A percentile compares a stretch with the other conserved stretches of the same genome.
Conservation (phyloP, 2,329 filamentous ascomycete species). For the Peltaster fructicola region DNA sequence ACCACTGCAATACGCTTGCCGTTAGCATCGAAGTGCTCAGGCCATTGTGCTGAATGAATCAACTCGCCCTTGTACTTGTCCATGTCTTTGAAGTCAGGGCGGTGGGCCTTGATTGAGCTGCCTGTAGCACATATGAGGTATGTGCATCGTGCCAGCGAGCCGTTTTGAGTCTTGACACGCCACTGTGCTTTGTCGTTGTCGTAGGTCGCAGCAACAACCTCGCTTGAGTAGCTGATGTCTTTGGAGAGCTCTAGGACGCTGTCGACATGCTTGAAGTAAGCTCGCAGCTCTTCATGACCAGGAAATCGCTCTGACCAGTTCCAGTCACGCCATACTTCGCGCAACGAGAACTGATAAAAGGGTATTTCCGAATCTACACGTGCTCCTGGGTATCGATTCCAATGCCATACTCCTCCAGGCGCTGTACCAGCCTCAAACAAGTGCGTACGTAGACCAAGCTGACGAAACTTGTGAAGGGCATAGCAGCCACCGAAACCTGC, state of each 20-base stretch:
- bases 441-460: slow-evolving; percentile 17
- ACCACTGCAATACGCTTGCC: slow-evolving; percentile 25
- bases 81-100: slow-evolving; percentile 20
- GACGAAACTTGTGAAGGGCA: slow-evolving; percentile 11
- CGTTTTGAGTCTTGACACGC: slow-evolving; percentile 32
- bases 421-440: slow-evolving; percentile 20
- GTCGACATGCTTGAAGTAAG: slow-evolving; percentile 45
- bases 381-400: slow-evolving; percentile 25
- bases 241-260: slow-evolving; percentile 37
- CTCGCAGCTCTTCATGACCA: slow-evolving; percentile 26
- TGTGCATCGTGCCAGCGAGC: slow-evolving; percentile 10
- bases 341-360: slow-evolving; percentile 30
- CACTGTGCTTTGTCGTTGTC: slow-evolving; percentile 31
- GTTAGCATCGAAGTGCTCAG: slow-evolving; percentile 17
- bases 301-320: slow-evolving; percentile 27
- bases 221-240: slow-evolving; percentile 38
- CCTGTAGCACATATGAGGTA: slow-evolving; percentile 24
- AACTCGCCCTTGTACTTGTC: slow-evolving; percentile 23
- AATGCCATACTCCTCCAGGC: slow-evolving; percentile 23
- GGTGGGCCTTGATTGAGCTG: slow-evolving; percentile 21
- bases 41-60: slow-evolving; percentile 26
- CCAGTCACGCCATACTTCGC: slow-evolving; percentile 34
- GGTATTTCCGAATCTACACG: slow-evolving; percentile 31
- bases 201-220: slow-evolving; percentile 36
- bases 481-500: slow-evolving; percentile 16